Percentiles rank a stretch among this genome's conserved stretches.
Conservation (phyloP, 2,329 filamentous ascomycete species). For the Uncinocarpus reesii region DNA sequence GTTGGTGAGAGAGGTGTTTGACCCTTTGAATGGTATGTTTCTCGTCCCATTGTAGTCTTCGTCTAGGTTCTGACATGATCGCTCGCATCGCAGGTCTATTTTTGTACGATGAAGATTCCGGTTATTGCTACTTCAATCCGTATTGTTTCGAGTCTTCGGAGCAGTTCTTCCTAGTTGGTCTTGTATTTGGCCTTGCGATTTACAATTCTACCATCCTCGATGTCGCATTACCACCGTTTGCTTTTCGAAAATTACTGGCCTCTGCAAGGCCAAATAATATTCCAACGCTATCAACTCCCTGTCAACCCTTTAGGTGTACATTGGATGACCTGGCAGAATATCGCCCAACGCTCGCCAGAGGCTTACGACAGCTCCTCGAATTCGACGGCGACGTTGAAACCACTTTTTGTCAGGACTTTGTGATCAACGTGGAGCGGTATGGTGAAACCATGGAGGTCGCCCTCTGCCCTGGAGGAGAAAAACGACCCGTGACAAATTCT, state of each 20-base stretch:
- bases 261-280: slow-evolving; percentile 55
- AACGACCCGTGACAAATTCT: slow-evolving; percentile 64
- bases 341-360: slow-evolving; percentile 62
- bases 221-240: slow-evolving; percentile 75
- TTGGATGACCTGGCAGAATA: slow-evolving; percentile 77
- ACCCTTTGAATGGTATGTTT: slow-evolving; percentile 69
- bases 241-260: slow-evolving; percentile 75
- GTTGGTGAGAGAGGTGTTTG: slow-evolving; percentile 79
- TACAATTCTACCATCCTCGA: slow-evolving; percentile 93
- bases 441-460: slow-evolving; percentile 57
- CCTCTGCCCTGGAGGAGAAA: slow-evolving; percentile 63
- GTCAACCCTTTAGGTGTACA: slow-evolving; percentile 55
- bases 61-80: slow-evolving; percentile 6
- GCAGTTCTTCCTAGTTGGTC: slow-evolving; percentile 82
- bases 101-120: slow-evolving; percentile 80
- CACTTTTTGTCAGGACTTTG: slow-evolving; percentile 73
- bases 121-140: slow-evolving; percentile 88
- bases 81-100: slow-evolving; percentile 58
- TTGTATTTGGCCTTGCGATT: slow-evolving; percentile 77
- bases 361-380: slow-evolving; percentile 65
- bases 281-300: slow-evolving; percentile 48
- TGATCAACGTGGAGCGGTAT: slow-evolving; percentile 66
- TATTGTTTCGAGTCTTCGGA: slow-evolving; percentile 82
- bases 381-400: slow-evolving; percentile 74
- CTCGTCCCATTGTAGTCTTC: slow-evolving; percentile 5